Base-by-base conservation (phyloP, 768 basidiomycete genomes). In the Royoungia palumana region DNA sequence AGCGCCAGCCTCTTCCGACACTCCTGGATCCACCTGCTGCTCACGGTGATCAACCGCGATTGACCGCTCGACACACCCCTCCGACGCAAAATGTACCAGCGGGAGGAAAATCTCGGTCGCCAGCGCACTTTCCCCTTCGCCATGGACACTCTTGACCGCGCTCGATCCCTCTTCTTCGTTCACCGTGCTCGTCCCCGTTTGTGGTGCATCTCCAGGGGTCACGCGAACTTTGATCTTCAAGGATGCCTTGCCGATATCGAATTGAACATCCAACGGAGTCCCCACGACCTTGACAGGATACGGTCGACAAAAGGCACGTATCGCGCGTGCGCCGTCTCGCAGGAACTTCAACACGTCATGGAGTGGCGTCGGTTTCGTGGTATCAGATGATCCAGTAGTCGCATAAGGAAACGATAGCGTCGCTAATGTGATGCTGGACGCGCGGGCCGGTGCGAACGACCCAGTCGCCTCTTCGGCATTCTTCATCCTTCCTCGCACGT, bases 41-140 rank as follows among this genome's bases (percentile, higher is more conserved):
- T 39, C 50, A 6, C 32, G 38, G 20, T 30, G 51, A 36, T 44
- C 34, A 0, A 16, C 28, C 4, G 30, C 55, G 5, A 53, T 21
- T 0, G 66, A 51, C 30, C 59, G 55, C n/a, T 63, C 56, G 25
- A 68, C 62, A 28, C 62, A 62, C 39, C n/a, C 49, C 19, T 72
- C 69, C 53, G 76, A 74, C 3, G 86, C 89, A 63, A 83, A 99
- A 64, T 99, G 96, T 17, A 95, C 84, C 41, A 92, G 74, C 6
- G 96, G 96, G 1, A 98, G 65, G 64, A 79, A 99, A 19, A 98
- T 83, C 74, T 96, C 96, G 16, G 93, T 97, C 19, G 83, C 76
- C 1, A 80, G 69, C 27, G 63, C 64, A 16, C 73, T 42, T 35
- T 55, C 51, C 3, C 66, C 22, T 10, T 41, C 24, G 7, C 22